These are phyloP conservation scores for Boletus coccyginus DNA, from an alignment of 768 basidiomycete species.

Conservation along the genomic window DNA sequence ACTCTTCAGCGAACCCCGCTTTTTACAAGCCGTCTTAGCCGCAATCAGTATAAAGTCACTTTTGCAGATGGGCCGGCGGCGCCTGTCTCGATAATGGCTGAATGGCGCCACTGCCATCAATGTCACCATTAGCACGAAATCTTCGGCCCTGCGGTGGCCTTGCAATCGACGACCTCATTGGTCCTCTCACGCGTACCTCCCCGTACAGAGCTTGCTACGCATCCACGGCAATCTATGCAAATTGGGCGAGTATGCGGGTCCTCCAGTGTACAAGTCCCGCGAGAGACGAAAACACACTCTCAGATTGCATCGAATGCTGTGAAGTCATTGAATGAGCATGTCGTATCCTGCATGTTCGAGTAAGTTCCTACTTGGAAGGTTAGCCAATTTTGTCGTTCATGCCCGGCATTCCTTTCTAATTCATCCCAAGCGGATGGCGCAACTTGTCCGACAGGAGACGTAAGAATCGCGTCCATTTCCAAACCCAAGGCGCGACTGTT, in stretches of 20 bases:
- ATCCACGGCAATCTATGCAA: not conserved
- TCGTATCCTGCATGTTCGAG: slow-evolving; percentile 1
- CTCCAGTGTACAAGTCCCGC: not conserved
- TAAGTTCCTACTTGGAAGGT: slow-evolving; percentile 4
- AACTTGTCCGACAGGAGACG: not conserved
- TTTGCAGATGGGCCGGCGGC: not conserved
- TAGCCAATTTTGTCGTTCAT: not conserved
- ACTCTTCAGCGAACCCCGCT: not conserved
- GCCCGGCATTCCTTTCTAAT: not conserved
- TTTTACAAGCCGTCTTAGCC: slow-evolving; percentile 15
- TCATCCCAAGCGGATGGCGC: not conserved
- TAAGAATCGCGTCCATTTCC: slow-evolving; percentile 5
- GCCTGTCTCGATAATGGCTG: not conserved
- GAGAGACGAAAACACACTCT: not conserved
- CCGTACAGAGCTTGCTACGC: slow-evolving; percentile 3
- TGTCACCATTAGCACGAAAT: slow-evolving; percentile 12
- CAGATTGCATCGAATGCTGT: too few relatives aligned
- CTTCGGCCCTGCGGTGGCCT: slow-evolving; percentile 12
- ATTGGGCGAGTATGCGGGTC: not conserved
- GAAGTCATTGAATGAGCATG: not conserved
- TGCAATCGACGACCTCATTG: slow-evolving; percentile 20
- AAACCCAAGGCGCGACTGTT: not conserved
- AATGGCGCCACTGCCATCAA: slow-evolving; percentile 25
- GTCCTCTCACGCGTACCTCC: slow-evolving; percentile 17
- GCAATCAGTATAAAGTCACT: not conserved